Evolutionary conservation across 2,329 filamentous ascomycete genomes (phyloP).

Genomic region (Penicillium sp.): DNA sequence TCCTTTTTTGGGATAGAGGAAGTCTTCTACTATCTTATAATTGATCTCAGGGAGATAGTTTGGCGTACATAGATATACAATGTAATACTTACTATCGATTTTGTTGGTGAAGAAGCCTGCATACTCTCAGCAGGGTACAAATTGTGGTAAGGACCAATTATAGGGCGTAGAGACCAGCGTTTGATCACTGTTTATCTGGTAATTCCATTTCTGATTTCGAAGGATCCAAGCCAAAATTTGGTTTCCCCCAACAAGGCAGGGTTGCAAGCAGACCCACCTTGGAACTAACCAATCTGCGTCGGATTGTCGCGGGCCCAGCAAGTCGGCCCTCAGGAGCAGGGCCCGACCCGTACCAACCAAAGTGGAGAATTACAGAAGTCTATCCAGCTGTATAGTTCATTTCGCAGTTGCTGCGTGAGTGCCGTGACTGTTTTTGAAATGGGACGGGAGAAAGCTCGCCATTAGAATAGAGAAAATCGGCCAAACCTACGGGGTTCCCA

Average conservation of each 20-base stretch:
- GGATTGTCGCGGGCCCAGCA: not conserved
- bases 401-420: too few species aligned
- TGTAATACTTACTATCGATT: not conserved
- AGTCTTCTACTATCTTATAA: not conserved
- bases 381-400: too few species aligned
- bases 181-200: not conserved
- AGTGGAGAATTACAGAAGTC: too few species aligned
- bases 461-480: too few species aligned
- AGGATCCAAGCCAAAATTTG: not conserved
- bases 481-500: too few species aligned
- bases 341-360: too few species aligned
- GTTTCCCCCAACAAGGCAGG: not conserved
- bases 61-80: not conserved
- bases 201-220: not conserved
- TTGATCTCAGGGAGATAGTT: not conserved
- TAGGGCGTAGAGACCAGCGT: not conserved
- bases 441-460: too few species aligned
- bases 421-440: too few species aligned
- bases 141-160: not conserved
- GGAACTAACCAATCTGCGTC: not conserved
- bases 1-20: not conserved
- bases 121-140: not conserved
- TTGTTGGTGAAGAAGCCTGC: not conserved
- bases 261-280: not conserved
- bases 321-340: too few species aligned